Percentiles rank a stretch among this genome's conserved stretches.
phyloP scores from a whole-genome alignment of 2,329 filamentous ascomycete genomes.

The Colletotrichum salicis region DNA sequence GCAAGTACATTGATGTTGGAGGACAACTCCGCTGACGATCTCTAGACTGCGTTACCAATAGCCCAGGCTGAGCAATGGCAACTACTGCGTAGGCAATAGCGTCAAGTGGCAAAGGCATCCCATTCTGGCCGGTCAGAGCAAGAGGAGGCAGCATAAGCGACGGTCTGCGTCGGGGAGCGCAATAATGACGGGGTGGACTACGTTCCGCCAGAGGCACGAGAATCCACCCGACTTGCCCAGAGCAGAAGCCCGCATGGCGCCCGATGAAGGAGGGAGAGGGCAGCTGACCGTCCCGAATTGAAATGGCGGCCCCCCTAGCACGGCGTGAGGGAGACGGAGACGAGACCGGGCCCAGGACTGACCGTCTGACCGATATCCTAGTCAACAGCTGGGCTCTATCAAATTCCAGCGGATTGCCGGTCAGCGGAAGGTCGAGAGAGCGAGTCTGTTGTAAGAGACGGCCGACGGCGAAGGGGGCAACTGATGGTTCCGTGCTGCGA shows the following conservation, averaged over 20 bases:
- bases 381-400: conserved; percentile 5
- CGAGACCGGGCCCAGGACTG: conserved; percentile 4
- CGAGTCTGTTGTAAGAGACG: not conserved
- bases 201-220: conserved; percentile 28
- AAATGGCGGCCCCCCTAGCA: conserved; percentile 25
- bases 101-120: conserved; percentile 17
- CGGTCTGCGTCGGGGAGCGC: conserved; percentile 12
- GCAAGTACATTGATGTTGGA: conserved; percentile 16
- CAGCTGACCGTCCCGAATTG: conserved; percentile 34
- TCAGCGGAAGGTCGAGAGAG: not conserved
- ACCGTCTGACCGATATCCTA: conserved; percentile 3
- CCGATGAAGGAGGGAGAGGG: conserved; percentile 5
- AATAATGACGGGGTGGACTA: conserved; percentile 12
- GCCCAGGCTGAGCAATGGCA: conserved; percentile 10
- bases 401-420: not conserved
- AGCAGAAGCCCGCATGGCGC: conserved; percentile 33
- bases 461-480: not conserved
- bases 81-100: not conserved
- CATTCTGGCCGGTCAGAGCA: conserved; percentile 6
- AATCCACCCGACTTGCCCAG: conserved; percentile 28
- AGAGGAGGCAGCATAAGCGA: conserved; percentile 3
- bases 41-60: not conserved
- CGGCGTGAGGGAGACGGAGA: conserved; percentile 17
- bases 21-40: conserved; percentile 10
- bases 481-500: not conserved